Conservation (phyloP, 1,139 yeast species). For the Scheffersomyces segobiensis region DNA sequence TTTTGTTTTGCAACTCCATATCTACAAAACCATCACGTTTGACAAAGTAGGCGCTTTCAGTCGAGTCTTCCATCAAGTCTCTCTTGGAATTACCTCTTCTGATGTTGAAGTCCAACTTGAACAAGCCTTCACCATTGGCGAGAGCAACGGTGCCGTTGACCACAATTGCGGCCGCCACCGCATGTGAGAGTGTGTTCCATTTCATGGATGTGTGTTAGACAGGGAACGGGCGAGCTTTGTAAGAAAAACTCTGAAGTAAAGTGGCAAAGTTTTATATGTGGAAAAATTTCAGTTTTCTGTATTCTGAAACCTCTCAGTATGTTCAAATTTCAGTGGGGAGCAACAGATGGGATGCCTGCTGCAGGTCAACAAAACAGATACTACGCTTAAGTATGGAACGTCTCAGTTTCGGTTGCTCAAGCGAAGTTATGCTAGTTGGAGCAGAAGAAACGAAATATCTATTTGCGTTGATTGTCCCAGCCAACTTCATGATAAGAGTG, state of each 20-base stretch:
- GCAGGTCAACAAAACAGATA: not conserved
- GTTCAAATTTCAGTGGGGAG: not conserved
- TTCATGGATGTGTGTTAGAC: not conserved
- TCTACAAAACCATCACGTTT: constrained; percentile 40
- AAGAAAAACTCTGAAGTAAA: not conserved
- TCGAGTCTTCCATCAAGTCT: constrained; percentile 3
- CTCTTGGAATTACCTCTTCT: constrained; percentile 12
- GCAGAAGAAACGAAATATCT: not conserved
- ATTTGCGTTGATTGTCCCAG: not conserved
- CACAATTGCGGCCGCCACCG: not conserved
- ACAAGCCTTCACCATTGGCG: constrained; percentile 4
- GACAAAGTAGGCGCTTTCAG: constrained; percentile 12
- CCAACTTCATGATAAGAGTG: not conserved
- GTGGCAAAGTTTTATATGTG: not conserved
- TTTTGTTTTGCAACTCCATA: constrained; percentile 43
- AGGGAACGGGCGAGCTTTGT: not conserved
- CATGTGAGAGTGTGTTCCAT: not conserved
- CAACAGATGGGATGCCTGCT: not conserved
- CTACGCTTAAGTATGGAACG: not conserved
- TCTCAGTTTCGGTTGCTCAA: not conserved
- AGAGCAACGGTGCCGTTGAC: not conserved
- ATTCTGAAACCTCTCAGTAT: not conserved
- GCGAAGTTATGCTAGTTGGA: not conserved
- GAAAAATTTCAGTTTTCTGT: not conserved
- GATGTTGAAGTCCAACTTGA: constrained; percentile 13